Percentiles rank a stretch among this genome's conserved stretches.
Conservation (phyloP, 1,139 yeast species). For the Pichia kudriavzevii region DNA sequence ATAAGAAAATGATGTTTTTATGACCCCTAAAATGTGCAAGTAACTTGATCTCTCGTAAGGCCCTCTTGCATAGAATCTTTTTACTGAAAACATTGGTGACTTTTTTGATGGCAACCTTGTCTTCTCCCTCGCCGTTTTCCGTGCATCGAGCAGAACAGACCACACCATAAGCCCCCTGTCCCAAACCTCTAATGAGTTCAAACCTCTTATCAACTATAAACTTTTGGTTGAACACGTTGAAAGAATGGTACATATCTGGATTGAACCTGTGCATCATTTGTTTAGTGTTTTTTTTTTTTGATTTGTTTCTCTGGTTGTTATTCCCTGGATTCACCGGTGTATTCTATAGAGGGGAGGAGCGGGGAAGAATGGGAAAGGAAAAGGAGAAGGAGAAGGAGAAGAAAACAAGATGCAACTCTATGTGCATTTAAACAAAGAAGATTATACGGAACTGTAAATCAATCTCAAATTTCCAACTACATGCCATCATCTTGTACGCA, state of each 20-base stretch:
- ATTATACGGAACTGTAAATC: too few relatives aligned
- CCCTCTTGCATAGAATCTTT: constrained; percentile 81
- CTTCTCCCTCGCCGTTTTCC: constrained; percentile 63
- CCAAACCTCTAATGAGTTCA: constrained; percentile 81
- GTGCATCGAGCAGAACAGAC: constrained; percentile 88
- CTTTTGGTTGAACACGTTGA: constrained; percentile 75
- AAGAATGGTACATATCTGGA: constrained; percentile 38
- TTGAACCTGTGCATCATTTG: constrained; percentile 45
- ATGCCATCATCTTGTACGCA: too few relatives aligned
- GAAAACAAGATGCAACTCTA: too few relatives aligned
- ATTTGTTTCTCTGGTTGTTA: too few relatives aligned
- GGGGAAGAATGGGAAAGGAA: too few relatives aligned
- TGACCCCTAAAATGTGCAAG: constrained; percentile 84
- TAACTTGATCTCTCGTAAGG: constrained; percentile 79
- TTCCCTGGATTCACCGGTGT: too few relatives aligned
- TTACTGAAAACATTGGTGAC: constrained; percentile 88
- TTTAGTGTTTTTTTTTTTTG: constrained; percentile 27
- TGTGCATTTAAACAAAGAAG: too few relatives aligned
- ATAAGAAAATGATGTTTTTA: constrained; percentile 85
- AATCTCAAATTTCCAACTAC: too few relatives aligned
- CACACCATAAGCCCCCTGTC: constrained; percentile 96
- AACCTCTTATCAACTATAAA: constrained; percentile 81
- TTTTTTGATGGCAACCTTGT: constrained; percentile 87
- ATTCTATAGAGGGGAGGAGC: too few relatives aligned
- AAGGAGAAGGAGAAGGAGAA: too few relatives aligned